Conservation (phyloP, 1,284 basidiomycete genomes). For the Blastosporella zonata region DNA sequence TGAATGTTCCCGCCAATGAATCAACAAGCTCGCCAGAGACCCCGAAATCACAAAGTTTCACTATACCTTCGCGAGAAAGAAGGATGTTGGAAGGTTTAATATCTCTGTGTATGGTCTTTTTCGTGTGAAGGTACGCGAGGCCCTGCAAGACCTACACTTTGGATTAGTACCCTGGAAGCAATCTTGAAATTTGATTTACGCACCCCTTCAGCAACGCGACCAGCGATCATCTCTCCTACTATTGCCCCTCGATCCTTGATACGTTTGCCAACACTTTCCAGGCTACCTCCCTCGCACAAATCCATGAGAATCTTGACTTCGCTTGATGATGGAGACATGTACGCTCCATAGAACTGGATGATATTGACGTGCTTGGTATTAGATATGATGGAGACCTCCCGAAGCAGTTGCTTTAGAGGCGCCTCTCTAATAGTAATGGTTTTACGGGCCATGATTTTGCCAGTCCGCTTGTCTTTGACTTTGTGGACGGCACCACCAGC, state of each 20-base stretch:
- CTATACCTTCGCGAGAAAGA: slow-evolving; percentile 79
- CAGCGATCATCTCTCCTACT: slow-evolving; percentile 90
- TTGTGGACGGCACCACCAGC: slow-evolving; percentile 95
- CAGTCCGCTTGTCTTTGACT: slow-evolving; percentile 77
- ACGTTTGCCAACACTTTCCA: slow-evolving; percentile 85
- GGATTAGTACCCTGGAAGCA: slow-evolving; percentile 9
- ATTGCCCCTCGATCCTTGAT: slow-evolving; percentile 81
- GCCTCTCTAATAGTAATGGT: slow-evolving; percentile 94
- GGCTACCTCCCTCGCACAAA: slow-evolving; percentile 81
- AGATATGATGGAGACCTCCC: slow-evolving; percentile 90
- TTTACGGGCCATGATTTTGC: slow-evolving; percentile 89
- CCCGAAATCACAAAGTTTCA: slow-evolving; percentile 95
- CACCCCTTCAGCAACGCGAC: slow-evolving; percentile 89
- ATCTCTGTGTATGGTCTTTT: slow-evolving; percentile 93
- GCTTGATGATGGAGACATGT: slow-evolving; percentile 88
- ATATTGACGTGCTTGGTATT: slow-evolving; percentile 87
- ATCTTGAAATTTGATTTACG: slow-evolving; percentile 23
- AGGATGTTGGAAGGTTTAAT: slow-evolving; percentile 98
- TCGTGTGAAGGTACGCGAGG: slow-evolving; percentile 87
- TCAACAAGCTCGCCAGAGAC: slow-evolving; percentile 94
- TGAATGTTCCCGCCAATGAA: slow-evolving; percentile 92
- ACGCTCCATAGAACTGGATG: slow-evolving; percentile 91
- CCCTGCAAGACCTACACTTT: slow-evolving; percentile 77
- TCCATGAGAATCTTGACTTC: slow-evolving; percentile 98
- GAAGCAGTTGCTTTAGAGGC: slow-evolving; percentile 88